phyloP scores from a whole-genome alignment of 2,329 filamentous ascomycete genomes.

The Diplodia scrobiculata region DNA sequence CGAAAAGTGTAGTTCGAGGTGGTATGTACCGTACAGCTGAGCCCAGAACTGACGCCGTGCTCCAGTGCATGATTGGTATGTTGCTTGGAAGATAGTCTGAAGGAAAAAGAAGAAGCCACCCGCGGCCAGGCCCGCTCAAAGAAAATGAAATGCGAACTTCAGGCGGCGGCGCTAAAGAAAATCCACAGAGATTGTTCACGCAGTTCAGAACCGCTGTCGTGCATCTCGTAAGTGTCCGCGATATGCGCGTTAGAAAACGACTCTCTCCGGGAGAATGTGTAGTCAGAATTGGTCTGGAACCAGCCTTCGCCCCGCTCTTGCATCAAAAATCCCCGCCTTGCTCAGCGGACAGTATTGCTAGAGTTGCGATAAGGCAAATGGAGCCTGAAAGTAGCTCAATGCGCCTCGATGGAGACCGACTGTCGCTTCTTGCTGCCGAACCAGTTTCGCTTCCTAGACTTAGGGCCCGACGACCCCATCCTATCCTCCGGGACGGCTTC shows the following conservation, averaged over 20 bases:
- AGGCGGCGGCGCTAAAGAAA: neutral
- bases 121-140: neutral
- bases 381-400: neutral
- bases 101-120: neutral
- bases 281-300: neutral
- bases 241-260: neutral
- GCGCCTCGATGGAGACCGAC: neutral
- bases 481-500: neutral
- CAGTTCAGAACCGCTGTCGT: neutral
- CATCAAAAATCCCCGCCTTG: neutral
- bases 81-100: neutral
- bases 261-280: neutral
- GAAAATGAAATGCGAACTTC: neutral
- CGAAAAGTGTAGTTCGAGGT: neutral
- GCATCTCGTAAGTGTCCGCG: neutral
- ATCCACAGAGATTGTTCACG: neutral
- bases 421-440: slow-evolving; percentile 19
- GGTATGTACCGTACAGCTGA: neutral
- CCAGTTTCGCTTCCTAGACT: slow-evolving; percentile 24
- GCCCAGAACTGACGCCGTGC: neutral
- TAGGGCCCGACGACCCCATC: neutral
- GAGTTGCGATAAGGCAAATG: neutral
- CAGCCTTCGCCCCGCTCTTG: neutral
- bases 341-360: neutral
- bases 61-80: neutral